Evolutionary conservation across 192 early-diverging fungal species (phyloP).

Genomic region (Coemansia sp.): DNA sequence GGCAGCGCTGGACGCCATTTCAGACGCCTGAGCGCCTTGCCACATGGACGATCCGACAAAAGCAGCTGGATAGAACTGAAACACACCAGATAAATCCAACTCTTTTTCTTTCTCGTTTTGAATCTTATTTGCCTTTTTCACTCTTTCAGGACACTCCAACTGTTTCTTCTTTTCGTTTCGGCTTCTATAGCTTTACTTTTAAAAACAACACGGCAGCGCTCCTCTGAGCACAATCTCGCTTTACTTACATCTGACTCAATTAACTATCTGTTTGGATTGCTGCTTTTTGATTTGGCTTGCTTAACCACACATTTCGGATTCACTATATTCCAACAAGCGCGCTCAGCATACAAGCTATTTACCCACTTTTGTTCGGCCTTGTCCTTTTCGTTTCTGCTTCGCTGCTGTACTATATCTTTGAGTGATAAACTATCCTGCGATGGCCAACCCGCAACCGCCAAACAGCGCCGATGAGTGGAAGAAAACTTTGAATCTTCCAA

Average conservation of each 20-base stretch:
- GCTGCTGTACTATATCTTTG: slow-evolving; percentile 9
- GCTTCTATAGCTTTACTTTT: no score
- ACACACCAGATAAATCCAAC: neutral
- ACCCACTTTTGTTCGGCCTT: neutral
- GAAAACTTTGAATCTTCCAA: slow-evolving; percentile 69
- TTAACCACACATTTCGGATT: no score
- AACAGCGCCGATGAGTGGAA: slow-evolving; percentile 69
- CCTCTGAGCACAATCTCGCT: no score
- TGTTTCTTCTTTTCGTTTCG: neutral
- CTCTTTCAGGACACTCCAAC: slow-evolving; percentile 1
- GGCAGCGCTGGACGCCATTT: slow-evolving; percentile 64
- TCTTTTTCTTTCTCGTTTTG: slow-evolving; percentile 2
- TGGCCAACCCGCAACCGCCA: slow-evolving; percentile 45
- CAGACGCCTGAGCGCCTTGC: neutral
- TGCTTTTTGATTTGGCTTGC: no score
- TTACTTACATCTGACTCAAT: no score
- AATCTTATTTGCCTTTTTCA: neutral
- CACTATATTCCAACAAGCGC: neutral
- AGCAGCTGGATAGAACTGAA: no score
- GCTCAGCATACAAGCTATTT: slow-evolving; percentile 5
- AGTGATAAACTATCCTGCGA: slow-evolving; percentile 18
- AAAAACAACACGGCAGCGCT: no score
- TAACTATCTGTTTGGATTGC: neutral
- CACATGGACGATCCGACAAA: no score
- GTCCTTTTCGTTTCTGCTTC: neutral